These are phyloP conservation scores for Zea luxurians DNA, from an alignment of 176 grass and related monocot genomes.

Conservation along the genomic window DNA sequence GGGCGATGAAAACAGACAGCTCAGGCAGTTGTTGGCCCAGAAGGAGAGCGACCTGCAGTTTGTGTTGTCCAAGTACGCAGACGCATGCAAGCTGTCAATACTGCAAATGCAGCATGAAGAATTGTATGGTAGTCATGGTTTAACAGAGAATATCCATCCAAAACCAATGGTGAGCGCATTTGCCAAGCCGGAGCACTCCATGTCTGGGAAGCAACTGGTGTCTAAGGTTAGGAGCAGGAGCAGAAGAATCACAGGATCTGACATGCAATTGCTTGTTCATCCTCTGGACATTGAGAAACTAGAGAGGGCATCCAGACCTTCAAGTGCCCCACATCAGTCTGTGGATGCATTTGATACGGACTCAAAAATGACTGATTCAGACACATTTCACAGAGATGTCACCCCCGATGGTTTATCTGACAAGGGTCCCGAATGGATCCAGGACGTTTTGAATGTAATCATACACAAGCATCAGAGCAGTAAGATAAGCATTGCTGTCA, in stretches of 20 bases:
- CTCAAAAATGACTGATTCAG: not conserved
- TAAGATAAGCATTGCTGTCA: constrained; percentile 41
- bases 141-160: constrained; percentile 37
- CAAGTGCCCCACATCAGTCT: constrained; percentile 19
- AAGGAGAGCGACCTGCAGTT: constrained; percentile 48
- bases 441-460: constrained; percentile 61
- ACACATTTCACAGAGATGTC: constrained; percentile 23
- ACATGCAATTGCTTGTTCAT: constrained; percentile 48
- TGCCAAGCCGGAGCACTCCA: constrained; percentile 43
- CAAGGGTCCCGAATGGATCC: constrained; percentile 52
- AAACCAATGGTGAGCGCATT: constrained; percentile 48
- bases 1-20: constrained; percentile 61
- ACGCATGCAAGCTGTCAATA: constrained; percentile 41
- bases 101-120: constrained; percentile 37
- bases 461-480: constrained; percentile 57
- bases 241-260: constrained; percentile 42
- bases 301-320: constrained; percentile 31
- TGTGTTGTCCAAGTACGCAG: constrained; percentile 30
- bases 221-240: constrained; percentile 7
- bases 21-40: constrained; percentile 55
- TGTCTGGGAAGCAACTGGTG: constrained; percentile 36
- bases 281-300: constrained; percentile 45
- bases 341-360: constrained; percentile 8
- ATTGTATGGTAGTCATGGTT: constrained; percentile 8
- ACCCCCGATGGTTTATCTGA: constrained; percentile 38